Evolutionary conservation across 1,284 basidiomycete species (phyloP), one percentile per base, ranked within the genome.

Genomic region (Leccinum ponderosum): DNA sequence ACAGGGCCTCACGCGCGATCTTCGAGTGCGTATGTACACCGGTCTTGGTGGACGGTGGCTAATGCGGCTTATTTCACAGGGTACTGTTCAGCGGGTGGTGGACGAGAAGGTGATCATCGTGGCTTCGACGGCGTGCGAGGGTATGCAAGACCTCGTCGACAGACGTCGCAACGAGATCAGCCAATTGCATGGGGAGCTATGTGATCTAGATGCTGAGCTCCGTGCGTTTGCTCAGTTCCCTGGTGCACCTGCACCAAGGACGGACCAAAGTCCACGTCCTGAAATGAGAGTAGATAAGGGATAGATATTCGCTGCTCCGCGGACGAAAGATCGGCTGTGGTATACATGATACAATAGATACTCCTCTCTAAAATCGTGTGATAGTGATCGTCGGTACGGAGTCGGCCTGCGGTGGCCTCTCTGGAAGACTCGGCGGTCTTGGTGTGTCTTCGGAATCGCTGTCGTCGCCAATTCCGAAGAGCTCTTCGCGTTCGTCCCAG

Each of bases 401-500:
- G 2, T 39, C 56, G 14, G 42, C 17, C 27, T 54, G 62, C 27
- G 59, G 48, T 53, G 62, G 22, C 2, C 54, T 12, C 11, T 56
- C 53, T 37, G 58, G 3, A 20, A 20, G 64, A 44, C 15, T 59
- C 14, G 58, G 60, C 44, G 62, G 60, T 58, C 54, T 56, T 7
- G 62, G 47, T 8, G 51, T 33, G 39, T 65, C 65, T 53, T 67
- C 62, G 31, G 62, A 35, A 53, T 69, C 68, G 47, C 64, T 64
- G 55, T 77, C 76, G 20, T 87, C 86, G 6, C 89, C 90, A 61
- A 91, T 80, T 37, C 80, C 87, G 69, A 93, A 93, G 42, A 90
- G 64, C 59, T 91, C 91, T 72, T 93, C 90, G 17, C 85, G 80
- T 67, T 90, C 88, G 65, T 92, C 87, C 89, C 90, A 91, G 27